phyloP scores from a whole-genome alignment of 202 grass and related monocot genomes.

The Cymbopogon flexuosus region DNA sequence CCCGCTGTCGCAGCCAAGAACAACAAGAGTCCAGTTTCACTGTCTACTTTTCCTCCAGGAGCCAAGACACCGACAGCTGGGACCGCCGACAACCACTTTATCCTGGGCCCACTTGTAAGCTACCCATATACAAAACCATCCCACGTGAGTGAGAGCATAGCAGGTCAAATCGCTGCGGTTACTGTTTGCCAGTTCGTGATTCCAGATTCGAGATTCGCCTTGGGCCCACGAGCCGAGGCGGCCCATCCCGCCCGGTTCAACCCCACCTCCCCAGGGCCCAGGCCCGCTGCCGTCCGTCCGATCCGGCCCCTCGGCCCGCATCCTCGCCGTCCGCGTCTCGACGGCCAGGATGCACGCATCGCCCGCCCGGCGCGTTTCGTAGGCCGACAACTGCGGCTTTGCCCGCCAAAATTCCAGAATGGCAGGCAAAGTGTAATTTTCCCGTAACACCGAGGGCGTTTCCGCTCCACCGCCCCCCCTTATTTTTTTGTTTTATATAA shows the following conservation, averaged over 20 bases:
- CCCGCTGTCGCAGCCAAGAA: neutral
- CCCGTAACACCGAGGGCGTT: rapidly evolving
- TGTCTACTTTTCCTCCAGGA: neutral
- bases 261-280: neutral
- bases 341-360: conserved; percentile 28
- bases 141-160: too few relatives aligned
- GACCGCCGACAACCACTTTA: neutral
- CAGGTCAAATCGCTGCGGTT: neutral
- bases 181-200: conserved; percentile 20
- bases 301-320: neutral
- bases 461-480: neutral
- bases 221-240: conserved; percentile 31
- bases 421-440: conserved; percentile 12
- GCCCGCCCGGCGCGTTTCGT: conserved; percentile 5
- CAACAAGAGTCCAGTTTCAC: neutral
- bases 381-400: conserved; percentile 45
- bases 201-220: conserved; percentile 38
- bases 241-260: conserved; percentile 37
- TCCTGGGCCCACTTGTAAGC: neutral
- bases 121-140: rapidly evolving
- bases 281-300: conserved; percentile 12
- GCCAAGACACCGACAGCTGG: neutral
- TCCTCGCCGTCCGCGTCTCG: neutral
- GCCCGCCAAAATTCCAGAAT: conserved; percentile 62
- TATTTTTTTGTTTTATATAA: neutral